A percentile compares a stretch with the other conserved stretches of the same genome.
These are phyloP conservation scores for Psophocarpus tetragonolobus DNA, from an alignment of 306 rosid genomes.

Conservation along the genomic window DNA sequence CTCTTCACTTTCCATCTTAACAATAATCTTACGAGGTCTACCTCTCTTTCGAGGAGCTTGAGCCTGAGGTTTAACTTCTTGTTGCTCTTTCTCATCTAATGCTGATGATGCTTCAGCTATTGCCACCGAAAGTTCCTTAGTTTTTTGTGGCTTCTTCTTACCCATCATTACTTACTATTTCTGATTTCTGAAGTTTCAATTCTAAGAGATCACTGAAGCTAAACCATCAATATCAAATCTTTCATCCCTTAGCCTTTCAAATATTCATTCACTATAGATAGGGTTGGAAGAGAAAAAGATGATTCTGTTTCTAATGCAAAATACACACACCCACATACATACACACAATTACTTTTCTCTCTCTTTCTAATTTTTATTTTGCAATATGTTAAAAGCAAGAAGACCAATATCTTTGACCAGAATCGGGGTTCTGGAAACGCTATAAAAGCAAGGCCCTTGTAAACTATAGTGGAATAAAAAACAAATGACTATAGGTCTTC, in stretches of 20 bases:
- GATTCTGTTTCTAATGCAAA: constrained; percentile 27
- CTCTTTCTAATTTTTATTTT: neutral
- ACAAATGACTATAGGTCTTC: constrained; percentile 28
- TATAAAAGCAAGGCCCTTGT: constrained; percentile 29
- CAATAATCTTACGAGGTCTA: constrained; percentile 75
- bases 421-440: constrained; percentile 39
- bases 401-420: constrained; percentile 60
- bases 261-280: neutral
- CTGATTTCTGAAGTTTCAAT: neutral
- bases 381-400: constrained; percentile 29
- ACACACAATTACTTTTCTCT: neutral
- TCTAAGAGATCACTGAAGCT: neutral
- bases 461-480: constrained; percentile 21
- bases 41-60: constrained; percentile 80
- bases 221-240: constrained; percentile 24
- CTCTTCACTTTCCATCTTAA: constrained; percentile 37
- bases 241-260: neutral
- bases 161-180: constrained; percentile 48
- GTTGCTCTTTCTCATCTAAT: constrained; percentile 43
- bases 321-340: neutral
- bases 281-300: neutral
- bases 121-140: constrained; percentile 72
- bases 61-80: constrained; percentile 30
- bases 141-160: constrained; percentile 76
- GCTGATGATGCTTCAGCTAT: constrained; percentile 75